Conservation (phyloP, 169 alveolate genomes). For the Eimeria tenella region DNA sequence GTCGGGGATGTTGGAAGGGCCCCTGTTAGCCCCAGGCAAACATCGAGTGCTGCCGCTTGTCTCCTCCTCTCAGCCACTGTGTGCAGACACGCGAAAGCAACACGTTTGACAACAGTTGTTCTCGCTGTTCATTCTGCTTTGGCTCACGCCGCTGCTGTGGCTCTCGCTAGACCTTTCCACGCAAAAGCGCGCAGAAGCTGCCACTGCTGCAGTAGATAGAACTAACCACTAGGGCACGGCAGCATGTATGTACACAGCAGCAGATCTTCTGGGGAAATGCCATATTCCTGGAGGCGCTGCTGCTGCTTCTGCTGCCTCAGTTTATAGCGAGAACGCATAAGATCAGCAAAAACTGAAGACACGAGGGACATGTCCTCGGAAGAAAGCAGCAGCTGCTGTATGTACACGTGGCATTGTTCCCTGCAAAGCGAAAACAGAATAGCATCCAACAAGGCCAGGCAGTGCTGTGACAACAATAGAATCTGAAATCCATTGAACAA, state of each 20-base stretch:
- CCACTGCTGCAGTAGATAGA: not conserved
- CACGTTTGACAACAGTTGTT: not conserved
- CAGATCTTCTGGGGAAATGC: constrained; percentile 47
- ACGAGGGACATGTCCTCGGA: not conserved
- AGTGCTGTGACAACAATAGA: not conserved
- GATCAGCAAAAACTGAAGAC: constrained; percentile 23
- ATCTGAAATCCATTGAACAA: not conserved
- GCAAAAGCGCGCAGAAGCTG: not conserved
- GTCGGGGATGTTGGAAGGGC: constrained; percentile 43
- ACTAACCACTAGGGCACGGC: constrained; percentile 13
- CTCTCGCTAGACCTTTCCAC: not conserved
- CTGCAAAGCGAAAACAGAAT: constrained; percentile 1
- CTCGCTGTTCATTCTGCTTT: not conserved
- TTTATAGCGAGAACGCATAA: not conserved
- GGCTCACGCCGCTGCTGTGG: constrained; percentile 20
- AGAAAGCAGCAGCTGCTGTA: constrained; percentile 48
- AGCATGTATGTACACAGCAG: constrained; percentile 47
- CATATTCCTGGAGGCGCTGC: constrained; percentile 15
- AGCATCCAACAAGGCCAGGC: not conserved
- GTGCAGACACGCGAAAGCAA: not conserved
- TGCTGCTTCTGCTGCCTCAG: constrained; percentile 40
- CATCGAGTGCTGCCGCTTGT: constrained; percentile 51
- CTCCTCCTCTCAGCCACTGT: constrained; percentile 45
- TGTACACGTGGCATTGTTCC: constrained; percentile 48
- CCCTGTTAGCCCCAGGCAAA: constrained; percentile 46